These are phyloP conservation scores for Puccinia polysora DNA, from an alignment of 1,284 basidiomycete species.

Conservation along the genomic window DNA sequence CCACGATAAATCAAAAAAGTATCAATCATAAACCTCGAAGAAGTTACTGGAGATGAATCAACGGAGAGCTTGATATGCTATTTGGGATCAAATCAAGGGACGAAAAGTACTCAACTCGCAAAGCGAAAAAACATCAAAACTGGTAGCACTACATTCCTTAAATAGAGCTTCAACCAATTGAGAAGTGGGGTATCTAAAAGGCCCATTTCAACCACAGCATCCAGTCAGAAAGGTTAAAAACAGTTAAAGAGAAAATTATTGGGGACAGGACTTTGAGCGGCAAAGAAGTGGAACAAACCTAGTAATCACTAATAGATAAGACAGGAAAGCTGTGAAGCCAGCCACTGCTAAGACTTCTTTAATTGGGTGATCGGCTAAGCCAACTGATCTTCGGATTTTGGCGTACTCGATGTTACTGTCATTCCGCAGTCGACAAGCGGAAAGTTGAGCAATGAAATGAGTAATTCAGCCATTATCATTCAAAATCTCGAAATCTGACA, in stretches of 20 bases:
- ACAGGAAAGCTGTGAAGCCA: constrained; percentile 64
- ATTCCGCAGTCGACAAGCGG: no score
- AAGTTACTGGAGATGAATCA: constrained; percentile 56
- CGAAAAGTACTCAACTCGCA: constrained; percentile 25
- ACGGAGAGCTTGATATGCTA: constrained; percentile 62
- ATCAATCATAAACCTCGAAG: neutral
- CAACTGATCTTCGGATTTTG: constrained; percentile 61
- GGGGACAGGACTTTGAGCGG: neutral
- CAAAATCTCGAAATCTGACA: no score
- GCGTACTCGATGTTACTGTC: constrained; percentile 61
- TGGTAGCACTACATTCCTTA: constrained; percentile 59
- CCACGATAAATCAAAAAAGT: neutral
- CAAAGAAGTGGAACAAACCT: constrained; percentile 53
- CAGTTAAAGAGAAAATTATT: constrained; percentile 21
- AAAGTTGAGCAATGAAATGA: no score
- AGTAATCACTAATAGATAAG: constrained; percentile 62
- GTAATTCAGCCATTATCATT: no score
- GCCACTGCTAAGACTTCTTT: constrained; percentile 63
- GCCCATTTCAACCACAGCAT: no score
- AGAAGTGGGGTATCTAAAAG: constrained; percentile 62
- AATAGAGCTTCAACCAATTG: constrained; percentile 68
- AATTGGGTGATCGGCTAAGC: constrained; percentile 62
- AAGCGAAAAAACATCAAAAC: constrained; percentile 19
- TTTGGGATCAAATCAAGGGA: neutral
- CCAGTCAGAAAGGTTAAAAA: no score